Evolutionary conservation across 2,329 filamentous ascomycete species (phyloP).

Genomic region (Atkinsonella hypoxylon): DNA sequence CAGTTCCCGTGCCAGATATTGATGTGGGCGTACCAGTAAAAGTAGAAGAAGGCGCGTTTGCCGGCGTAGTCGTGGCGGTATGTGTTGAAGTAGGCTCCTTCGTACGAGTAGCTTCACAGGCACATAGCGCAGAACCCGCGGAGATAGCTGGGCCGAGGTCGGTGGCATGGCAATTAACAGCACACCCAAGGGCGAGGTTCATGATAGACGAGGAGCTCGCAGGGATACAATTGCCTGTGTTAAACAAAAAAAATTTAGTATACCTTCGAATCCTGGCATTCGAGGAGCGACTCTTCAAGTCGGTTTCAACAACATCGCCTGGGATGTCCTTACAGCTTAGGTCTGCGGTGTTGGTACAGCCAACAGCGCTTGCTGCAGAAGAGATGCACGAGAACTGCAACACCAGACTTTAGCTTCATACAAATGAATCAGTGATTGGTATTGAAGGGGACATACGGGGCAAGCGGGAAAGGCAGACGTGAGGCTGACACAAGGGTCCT

Average conservation of each 20-base stretch:
- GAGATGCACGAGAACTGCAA: constrained; percentile 13
- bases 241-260: background rate
- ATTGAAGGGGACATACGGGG: constrained; percentile 10
- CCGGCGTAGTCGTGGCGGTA: background rate
- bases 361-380: constrained; percentile 12
- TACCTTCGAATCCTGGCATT: background rate
- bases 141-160: constrained; percentile 9
- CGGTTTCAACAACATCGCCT: background rate
- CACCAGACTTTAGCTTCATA: background rate
- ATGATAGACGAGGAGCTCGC: constrained; percentile 11
- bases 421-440: background rate
- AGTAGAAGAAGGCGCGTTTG: background rate
- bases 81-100: constrained; percentile 1
- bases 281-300: background rate
- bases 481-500: constrained; percentile 8
- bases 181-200: constrained; percentile 10
- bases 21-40: background rate
- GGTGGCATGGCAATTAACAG: constrained; percentile 9
- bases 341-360: constrained; percentile 13
- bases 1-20: background rate
- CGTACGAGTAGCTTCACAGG: constrained; percentile 9
- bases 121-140: constrained; percentile 12
- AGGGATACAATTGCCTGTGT: constrained; percentile 13
- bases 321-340: constrained; percentile 11
- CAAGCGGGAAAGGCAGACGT: constrained; percentile 13